Conservation (phyloP, 345 rosid species). For the Camelina neglecta region DNA sequence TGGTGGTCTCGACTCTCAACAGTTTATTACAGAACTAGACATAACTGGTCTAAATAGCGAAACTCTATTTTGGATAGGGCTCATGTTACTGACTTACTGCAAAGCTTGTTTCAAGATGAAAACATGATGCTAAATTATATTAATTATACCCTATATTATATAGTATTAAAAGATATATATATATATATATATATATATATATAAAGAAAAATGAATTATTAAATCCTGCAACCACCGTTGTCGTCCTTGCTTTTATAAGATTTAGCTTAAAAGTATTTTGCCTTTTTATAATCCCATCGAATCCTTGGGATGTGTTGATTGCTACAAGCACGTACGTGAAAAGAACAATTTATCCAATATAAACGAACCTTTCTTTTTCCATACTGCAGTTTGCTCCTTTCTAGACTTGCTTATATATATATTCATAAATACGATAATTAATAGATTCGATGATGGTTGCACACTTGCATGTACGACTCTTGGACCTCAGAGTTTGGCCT, state of each 20-base stretch:
- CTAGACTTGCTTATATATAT: slow-evolving; percentile 10
- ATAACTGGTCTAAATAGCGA: background rate
- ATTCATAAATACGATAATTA: slow-evolving; percentile 1
- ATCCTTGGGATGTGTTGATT: slow-evolving; percentile 41
- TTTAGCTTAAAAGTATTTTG: background rate
- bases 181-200: background rate
- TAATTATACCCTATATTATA: background rate
- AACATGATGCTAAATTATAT: background rate
- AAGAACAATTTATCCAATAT: slow-evolving; percentile 29
- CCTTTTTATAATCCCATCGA: slow-evolving; percentile 33
- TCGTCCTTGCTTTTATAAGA: background rate
- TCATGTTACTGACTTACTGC: background rate
- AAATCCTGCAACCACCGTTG: background rate
- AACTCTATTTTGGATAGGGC: slow-evolving; percentile 9
- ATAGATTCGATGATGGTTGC: slow-evolving; percentile 33
- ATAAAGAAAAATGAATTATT: background rate
- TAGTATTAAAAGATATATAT: too few relatives aligned
- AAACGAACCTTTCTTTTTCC: slow-evolving; percentile 25
- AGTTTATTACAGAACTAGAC: slow-evolving; percentile 11
- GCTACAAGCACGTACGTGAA: slow-evolving; percentile 36
- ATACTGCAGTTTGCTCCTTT: slow-evolving; percentile 28
- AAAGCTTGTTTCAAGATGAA: slow-evolving; percentile 9
- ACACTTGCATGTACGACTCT: slow-evolving; percentile 34
- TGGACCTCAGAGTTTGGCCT: slow-evolving; percentile 31
- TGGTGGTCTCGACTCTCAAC: slow-evolving; percentile 30